Base-by-base conservation (phyloP, 2,329 filamentous ascomycete genomes). In the Hymenoscyphus salicellus region DNA sequence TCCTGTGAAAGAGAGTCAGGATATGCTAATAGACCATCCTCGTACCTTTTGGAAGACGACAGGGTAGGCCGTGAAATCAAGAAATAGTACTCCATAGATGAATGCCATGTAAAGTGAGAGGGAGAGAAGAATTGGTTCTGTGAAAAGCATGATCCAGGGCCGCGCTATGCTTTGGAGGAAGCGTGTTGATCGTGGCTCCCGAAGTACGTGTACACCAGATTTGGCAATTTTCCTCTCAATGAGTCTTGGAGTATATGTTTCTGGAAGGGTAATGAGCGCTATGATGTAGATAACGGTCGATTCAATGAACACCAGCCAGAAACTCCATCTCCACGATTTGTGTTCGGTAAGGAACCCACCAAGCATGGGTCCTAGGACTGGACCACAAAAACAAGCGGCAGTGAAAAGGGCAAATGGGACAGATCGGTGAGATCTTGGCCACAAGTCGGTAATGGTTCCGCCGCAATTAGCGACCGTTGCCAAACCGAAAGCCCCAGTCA, bases 141-240 rank as follows among this genome's bases (percentile, higher is more conserved):
- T 84, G 58, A 88, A 76, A 63, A 97, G 82, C 14, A 97, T 84
- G 77, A 93, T 85, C 75, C 95, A 90, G 5, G 92, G 92, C 38
- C 85, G 78, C 68, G 86, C 82, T 75, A 83, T 82, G 32, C 82
- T 60, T 10, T 28, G 41, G 20, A 80, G 80, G 78, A 82, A 30
- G 79, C 69, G 11, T 79, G 76, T 74, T 6, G 32, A 26, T 2
- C 28, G 61, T 26, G 46, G 52, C 26, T 85, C 79, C 66, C 78
- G 76, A 8, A 58, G 7, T 7, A 23, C 49, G 8, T 46, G n/a
- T 20, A 46, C 20, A 20, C 41, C n/a, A 46, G 41, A n/a, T 23
- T 3, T 46, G 1, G 20, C 20, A 28, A 82, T 80, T 2, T 63
- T 63, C 10, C 30, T 28, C 10, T 52, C 17, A 7, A 87, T 79